These are phyloP conservation scores for Suhomyces wounanorum DNA, from an alignment of 1,139 yeast genomes.

Conservation along the genomic window DNA sequence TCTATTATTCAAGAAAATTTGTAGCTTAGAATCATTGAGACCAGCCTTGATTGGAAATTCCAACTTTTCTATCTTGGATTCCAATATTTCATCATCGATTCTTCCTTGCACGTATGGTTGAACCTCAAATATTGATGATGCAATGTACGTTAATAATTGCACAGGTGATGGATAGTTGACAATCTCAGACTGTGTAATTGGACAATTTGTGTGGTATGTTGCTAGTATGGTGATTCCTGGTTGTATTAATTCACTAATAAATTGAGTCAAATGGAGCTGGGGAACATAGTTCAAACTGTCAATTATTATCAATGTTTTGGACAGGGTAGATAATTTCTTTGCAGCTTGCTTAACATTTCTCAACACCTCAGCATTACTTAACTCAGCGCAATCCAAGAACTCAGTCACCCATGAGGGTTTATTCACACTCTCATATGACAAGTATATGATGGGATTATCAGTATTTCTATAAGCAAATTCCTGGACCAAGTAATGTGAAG, in stretches of 20 bases:
- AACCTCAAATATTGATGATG: constrained; percentile 69
- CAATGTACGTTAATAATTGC: constrained; percentile 60
- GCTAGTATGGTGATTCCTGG: constrained; percentile 61
- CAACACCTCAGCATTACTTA: constrained; percentile 22
- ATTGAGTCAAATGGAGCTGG: constrained; percentile 47
- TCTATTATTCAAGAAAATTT: constrained; percentile 59
- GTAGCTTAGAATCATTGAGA: constrained; percentile 50
- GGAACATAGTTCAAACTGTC: constrained; percentile 71
- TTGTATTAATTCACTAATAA: constrained; percentile 55
- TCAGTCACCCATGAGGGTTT: constrained; percentile 51
- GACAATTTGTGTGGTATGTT: constrained; percentile 57
- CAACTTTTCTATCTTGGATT: constrained; percentile 40
- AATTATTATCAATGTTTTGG: constrained; percentile 49
- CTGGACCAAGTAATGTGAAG: constrained; percentile 54
- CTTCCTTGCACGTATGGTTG: constrained; percentile 37
- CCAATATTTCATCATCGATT: constrained; percentile 53
- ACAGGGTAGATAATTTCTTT: constrained; percentile 5
- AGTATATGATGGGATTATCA: constrained; percentile 40
- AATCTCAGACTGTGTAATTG: constrained; percentile 26
- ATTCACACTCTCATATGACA: constrained; percentile 65
- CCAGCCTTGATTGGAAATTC: constrained; percentile 47
- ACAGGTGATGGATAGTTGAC: constrained; percentile 53
- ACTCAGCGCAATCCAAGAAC: constrained; percentile 50
- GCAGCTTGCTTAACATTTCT: constrained; percentile 26
- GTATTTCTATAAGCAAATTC: constrained; percentile 55